Percentiles rank a stretch among this genome's conserved stretches.
phyloP scores from a whole-genome alignment of 371 early-diverging fungal genomes.

The Mortierella sp. region DNA sequence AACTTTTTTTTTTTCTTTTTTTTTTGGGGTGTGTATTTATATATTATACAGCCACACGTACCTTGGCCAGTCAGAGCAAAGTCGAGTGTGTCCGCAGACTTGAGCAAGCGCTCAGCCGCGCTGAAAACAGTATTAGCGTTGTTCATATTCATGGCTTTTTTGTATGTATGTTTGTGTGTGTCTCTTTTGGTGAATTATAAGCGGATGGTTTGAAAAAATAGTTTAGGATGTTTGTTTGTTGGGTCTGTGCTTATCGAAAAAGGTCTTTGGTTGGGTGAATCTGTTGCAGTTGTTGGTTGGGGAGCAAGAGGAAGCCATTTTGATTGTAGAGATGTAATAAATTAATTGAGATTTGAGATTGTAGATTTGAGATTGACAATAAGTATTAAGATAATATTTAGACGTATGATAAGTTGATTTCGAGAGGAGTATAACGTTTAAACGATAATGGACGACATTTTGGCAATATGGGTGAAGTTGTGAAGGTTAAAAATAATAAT shows the following conservation, averaged over 20 bases:
- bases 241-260: conserved; percentile 48
- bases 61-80: conserved; percentile 55
- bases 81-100: conserved; percentile 53
- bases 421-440: conserved; percentile 37
- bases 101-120: conserved; percentile 52
- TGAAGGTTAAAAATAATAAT: conserved; percentile 17
- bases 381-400: conserved; percentile 24
- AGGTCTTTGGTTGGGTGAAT: conserved; percentile 37
- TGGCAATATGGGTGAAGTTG: conserved; percentile 28
- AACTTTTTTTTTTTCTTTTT: neutral
- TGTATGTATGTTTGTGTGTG: conserved; percentile 7
- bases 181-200: conserved; percentile 1
- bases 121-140: conserved; percentile 19
- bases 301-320: conserved; percentile 57
- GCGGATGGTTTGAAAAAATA: conserved; percentile 20
- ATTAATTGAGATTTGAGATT: conserved; percentile 6
- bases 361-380: conserved; percentile 13
- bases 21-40: too few species aligned
- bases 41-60: conserved; percentile 22
- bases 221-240: conserved; percentile 44
- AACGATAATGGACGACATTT: conserved; percentile 50
- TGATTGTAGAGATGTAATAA: conserved; percentile 21
- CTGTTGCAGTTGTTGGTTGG: conserved; percentile 33
- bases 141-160: conserved; percentile 42
- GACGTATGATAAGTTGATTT: too few species aligned